Evolutionary conservation across 2,329 filamentous ascomycete genomes (phyloP).

Genomic region (Didymella arachidicola): DNA sequence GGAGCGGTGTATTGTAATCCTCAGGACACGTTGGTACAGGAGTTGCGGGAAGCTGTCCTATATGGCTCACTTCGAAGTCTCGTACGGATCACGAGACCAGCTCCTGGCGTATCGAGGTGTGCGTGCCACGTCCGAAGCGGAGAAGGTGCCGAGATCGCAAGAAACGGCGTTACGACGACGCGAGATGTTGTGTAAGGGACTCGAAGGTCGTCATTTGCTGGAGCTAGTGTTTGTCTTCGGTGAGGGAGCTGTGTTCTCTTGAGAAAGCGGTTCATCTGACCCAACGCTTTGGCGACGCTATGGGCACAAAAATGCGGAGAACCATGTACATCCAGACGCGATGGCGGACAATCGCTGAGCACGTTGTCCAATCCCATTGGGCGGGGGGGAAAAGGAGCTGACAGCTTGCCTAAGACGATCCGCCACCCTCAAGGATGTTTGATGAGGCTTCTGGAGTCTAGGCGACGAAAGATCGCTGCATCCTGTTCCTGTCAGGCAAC

Average conservation of each 20-base stretch:
- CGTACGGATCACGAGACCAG: conserved; percentile 34
- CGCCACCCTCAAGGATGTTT: conserved; percentile 4
- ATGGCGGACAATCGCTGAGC: not conserved
- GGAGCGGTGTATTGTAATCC: not conserved
- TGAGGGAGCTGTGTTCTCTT: conserved; percentile 14
- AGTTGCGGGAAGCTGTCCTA: not conserved
- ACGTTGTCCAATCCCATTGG: not conserved
- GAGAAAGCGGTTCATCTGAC: conserved; percentile 16
- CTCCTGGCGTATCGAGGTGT: conserved; percentile 12
- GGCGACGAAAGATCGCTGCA: conserved; percentile 4
- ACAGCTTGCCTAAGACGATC: conserved; percentile 11
- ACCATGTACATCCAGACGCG: conserved; percentile 9
- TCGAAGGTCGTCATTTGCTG: not conserved
- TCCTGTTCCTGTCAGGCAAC: conserved; percentile 11
- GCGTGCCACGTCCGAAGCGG: conserved; percentile 17
- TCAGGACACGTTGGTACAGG: not conserved
- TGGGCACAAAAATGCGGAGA: conserved; percentile 22
- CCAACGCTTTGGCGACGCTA: conserved; percentile 23
- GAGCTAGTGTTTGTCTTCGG: not conserved
- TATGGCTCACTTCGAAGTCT: conserved; percentile 1
- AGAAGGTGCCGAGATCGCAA: conserved; percentile 14
- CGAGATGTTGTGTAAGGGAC: not conserved
- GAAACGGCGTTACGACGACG: not conserved
- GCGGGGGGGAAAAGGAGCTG: not conserved
- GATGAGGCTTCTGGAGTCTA: conserved; percentile 10